phyloP scores from a whole-genome alignment of 306 rosid genomes.

The Arachis stenosperma region DNA sequence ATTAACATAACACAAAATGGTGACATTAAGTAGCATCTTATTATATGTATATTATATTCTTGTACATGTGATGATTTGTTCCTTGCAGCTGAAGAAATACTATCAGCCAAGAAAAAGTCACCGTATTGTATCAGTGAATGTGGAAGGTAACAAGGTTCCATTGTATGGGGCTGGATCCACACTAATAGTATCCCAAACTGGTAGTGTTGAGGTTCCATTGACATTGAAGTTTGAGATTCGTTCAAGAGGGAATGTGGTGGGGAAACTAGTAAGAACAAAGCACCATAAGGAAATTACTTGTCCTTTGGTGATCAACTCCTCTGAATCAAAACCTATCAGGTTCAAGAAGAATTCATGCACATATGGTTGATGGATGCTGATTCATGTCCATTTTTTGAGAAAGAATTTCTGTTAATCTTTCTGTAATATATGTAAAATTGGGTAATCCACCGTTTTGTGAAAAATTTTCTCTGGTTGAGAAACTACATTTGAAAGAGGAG shows the following conservation, averaged over 20 bases:
- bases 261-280: constrained; percentile 77
- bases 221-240: constrained; percentile 59
- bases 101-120: constrained; percentile 87
- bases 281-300: constrained; percentile 70
- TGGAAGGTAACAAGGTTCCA: constrained; percentile 78
- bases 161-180: constrained; percentile 87
- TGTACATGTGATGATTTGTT: neutral
- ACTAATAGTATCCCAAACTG: constrained; percentile 47
- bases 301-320: constrained; percentile 60
- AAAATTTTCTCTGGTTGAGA: constrained; percentile 10
- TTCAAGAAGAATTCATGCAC: constrained; percentile 73
- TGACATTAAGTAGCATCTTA: constrained; percentile 21
- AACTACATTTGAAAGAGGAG: constrained; percentile 25
- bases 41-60: neutral
- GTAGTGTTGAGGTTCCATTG: constrained; percentile 61
- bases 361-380: constrained; percentile 43
- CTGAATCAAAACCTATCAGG: constrained; percentile 64
- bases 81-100: constrained; percentile 74
- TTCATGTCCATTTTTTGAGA: constrained; percentile 15
- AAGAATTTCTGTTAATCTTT: neutral
- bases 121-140: constrained; percentile 51
- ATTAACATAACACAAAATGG: constrained; percentile 6
- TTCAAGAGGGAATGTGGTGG: constrained; percentile 79
- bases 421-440: constrained; percentile 22
- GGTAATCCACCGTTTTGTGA: constrained; percentile 27